These are phyloP conservation scores for Podospora pseudocomata DNA, from an alignment of 495 filamentous ascomycete genomes.

Conservation along the genomic window DNA sequence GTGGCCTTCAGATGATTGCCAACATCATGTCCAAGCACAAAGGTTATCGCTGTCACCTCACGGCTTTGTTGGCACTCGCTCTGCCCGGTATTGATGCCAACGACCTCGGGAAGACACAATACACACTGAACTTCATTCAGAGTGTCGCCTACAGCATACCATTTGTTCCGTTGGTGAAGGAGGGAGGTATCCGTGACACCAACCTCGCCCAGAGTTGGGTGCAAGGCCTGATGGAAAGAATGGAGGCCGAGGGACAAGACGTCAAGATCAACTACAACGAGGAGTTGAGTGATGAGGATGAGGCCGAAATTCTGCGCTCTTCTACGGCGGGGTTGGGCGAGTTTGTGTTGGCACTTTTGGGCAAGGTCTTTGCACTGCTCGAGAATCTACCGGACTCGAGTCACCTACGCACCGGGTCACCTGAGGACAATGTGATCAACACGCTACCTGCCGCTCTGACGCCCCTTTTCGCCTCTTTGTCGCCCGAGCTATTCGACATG, in stretches of 20 bases:
- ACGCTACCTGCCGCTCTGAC: slow-evolving; percentile 89
- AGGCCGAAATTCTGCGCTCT: slow-evolving; percentile 88
- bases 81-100: slow-evolving; percentile 97
- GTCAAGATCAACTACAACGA: slow-evolving; percentile 80
- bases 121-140: slow-evolving; percentile 92
- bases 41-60: slow-evolving; percentile 92
- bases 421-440: slow-evolving; percentile 96
- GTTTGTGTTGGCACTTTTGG: slow-evolving; percentile 84
- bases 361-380: slow-evolving; percentile 89
- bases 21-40: slow-evolving; percentile 86
- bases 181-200: slow-evolving; percentile 66
- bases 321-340: slow-evolving; percentile 92
- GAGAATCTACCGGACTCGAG: slow-evolving; percentile 93
- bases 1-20: slow-evolving; percentile 83
- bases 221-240: slow-evolving; percentile 82
- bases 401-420: slow-evolving; percentile 79
- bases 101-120: slow-evolving; percentile 92
- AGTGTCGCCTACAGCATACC: slow-evolving; percentile 92
- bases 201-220: slow-evolving; percentile 92
- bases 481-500: slow-evolving; percentile 87
- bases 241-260: slow-evolving; percentile 82
- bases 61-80: slow-evolving; percentile 83
- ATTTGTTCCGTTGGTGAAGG: slow-evolving; percentile 74
- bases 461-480: slow-evolving; percentile 86
- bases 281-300: slow-evolving; percentile 78